phyloP scores from a whole-genome alignment of 225 moss, liverwort and hornwort genomes.

The Antitrichia curtipendula region DNA sequence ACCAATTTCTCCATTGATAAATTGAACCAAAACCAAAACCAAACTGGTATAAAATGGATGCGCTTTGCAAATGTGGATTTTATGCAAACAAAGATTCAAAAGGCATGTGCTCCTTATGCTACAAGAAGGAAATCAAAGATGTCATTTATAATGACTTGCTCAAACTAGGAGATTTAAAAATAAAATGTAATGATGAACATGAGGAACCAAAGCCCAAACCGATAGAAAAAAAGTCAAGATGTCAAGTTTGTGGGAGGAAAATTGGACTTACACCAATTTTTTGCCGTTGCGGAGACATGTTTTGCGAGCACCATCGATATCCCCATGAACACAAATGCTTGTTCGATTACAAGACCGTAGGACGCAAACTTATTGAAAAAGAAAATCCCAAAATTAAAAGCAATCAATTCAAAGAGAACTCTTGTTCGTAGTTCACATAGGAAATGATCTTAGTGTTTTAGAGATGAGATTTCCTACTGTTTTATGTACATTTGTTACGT shows the following conservation, averaged over 20 bases:
- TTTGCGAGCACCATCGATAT: background rate
- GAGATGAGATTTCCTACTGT: too few species aligned
- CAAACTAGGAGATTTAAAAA: background rate
- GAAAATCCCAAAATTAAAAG: background rate
- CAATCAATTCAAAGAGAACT: too few species aligned
- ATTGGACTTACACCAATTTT: background rate
- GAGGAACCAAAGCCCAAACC: background rate
- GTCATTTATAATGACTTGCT: background rate
- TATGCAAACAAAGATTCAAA: background rate
- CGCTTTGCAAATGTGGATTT: background rate
- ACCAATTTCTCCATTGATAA: background rate
- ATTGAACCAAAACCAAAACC: too few species aligned
- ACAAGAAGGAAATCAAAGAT: background rate
- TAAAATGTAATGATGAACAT: too few species aligned
- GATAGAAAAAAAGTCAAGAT: background rate
- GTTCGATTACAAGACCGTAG: background rate
- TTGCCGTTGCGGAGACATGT: background rate
- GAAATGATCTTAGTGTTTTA: background rate
- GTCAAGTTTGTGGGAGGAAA: background rate
- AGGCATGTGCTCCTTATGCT: background rate
- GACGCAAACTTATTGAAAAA: background rate
- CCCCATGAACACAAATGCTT: background rate
- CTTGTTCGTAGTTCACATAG: background rate
- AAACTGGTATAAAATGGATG: background rate
- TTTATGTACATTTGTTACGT: background rate